These are phyloP conservation scores for Capsella rubella DNA, from an alignment of 441 rosid genomes.

Conservation along the genomic window DNA sequence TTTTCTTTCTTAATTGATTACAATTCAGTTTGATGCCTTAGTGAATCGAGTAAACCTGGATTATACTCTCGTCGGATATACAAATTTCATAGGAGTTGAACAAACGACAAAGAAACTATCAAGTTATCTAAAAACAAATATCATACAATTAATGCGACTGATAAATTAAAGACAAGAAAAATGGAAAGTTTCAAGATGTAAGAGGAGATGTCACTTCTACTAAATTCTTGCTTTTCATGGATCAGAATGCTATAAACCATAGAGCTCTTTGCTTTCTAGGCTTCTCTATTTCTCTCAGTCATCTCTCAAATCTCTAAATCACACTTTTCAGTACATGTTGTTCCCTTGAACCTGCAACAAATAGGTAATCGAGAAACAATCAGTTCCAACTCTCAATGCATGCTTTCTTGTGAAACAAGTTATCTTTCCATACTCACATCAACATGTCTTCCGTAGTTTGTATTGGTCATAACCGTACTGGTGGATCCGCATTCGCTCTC, in stretches of 20 bases:
- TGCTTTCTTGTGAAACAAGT: slow-evolving; percentile 33
- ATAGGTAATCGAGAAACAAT: slow-evolving; percentile 14
- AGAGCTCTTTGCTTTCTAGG: slow-evolving; percentile 20
- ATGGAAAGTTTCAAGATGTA: background rate
- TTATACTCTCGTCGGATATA: too few relatives aligned
- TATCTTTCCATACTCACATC: slow-evolving; percentile 54
- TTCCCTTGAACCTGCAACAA: slow-evolving; percentile 36
- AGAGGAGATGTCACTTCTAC: slow-evolving; percentile 17
- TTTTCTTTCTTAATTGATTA: background rate
- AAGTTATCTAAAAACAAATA: slow-evolving; percentile 19
- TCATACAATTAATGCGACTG: slow-evolving; percentile 1
- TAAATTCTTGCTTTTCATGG: slow-evolving; percentile 15
- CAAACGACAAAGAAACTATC: background rate
- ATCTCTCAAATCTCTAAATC: slow-evolving; percentile 8
- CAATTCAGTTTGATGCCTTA: background rate
- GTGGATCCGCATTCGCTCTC: slow-evolving; percentile 88
- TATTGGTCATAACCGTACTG: slow-evolving; percentile 75
- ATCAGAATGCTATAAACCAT: background rate
- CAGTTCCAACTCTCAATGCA: background rate
- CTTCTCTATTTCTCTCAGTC: background rate
- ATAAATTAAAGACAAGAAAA: slow-evolving; percentile 2
- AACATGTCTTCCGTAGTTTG: slow-evolving; percentile 70
- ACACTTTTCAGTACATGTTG: slow-evolving; percentile 27
- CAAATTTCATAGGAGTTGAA: background rate
- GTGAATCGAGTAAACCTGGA: too few relatives aligned